These are phyloP conservation scores for Helichrysum umbraculigerum DNA, from an alignment of 129 eudicot genomes.

Conservation along the genomic window DNA sequence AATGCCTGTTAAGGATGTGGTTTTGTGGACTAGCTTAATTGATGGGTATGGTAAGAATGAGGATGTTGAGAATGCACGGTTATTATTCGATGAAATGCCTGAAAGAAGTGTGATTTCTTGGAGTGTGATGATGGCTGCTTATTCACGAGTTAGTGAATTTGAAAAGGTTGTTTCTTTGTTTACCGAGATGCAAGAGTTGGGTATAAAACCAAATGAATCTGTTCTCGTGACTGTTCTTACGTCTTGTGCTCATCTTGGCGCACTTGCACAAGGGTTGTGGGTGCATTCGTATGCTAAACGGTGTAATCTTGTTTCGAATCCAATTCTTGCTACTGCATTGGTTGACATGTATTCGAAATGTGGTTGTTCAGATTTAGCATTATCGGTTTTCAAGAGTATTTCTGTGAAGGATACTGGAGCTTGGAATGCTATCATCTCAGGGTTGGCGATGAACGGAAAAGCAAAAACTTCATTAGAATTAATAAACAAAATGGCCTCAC, in stretches of 20 bases:
- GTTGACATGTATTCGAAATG: conserved; percentile 75
- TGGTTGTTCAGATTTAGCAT: conserved; percentile 48
- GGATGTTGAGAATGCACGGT: conserved; percentile 48
- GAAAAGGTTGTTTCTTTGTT: conserved; percentile 43
- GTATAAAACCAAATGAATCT: conserved; percentile 51
- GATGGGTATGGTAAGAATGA: conserved; percentile 68
- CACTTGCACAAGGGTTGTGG: conserved; percentile 68
- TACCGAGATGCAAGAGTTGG: conserved; percentile 37
- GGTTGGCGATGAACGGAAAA: conserved; percentile 55
- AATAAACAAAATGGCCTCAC: conserved; percentile 37
- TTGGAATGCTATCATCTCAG: conserved; percentile 65
- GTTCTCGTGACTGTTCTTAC: conserved; percentile 50
- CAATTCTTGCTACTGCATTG: conserved; percentile 54
- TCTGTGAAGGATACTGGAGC: conserved; percentile 41
- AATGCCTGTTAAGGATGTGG: conserved; percentile 52
- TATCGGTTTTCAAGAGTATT: conserved; percentile 45
- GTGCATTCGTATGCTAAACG: conserved; percentile 50
- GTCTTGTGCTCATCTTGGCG: conserved; percentile 66
- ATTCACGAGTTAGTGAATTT: conserved; percentile 42
- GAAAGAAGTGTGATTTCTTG: conserved; percentile 57
- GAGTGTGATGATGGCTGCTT: conserved; percentile 60
- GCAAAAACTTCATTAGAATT: conserved; percentile 46
- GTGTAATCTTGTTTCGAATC: conserved; percentile 34
- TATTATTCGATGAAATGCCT: conserved; percentile 63
- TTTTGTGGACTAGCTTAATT: conserved; percentile 57